phyloP scores from a whole-genome alignment of 441 rosid species.

The Flueggea neowawraea region DNA sequence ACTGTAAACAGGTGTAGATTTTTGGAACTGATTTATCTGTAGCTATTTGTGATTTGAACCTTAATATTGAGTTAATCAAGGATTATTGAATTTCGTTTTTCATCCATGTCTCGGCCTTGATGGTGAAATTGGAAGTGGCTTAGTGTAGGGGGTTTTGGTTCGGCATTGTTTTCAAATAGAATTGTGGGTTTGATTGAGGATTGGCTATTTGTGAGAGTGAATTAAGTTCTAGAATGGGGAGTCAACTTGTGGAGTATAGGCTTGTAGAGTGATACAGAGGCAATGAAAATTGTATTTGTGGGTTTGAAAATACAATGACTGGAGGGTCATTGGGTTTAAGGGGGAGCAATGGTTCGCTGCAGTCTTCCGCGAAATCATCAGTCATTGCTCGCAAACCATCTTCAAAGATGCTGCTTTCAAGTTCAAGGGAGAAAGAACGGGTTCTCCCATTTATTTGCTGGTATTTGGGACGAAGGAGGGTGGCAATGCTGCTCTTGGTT shows the following conservation, averaged over 20 bases:
- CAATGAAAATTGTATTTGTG: constrained; percentile 3
- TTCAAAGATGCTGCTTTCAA: constrained; percentile 40
- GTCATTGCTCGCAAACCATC: constrained; percentile 30
- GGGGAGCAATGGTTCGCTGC: constrained; percentile 58
- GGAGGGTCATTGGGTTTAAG: constrained; percentile 57
- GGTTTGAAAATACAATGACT: constrained; percentile 68
- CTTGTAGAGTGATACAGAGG: neutral
- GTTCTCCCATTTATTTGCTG: constrained; percentile 48
- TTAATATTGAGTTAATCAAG: neutral
- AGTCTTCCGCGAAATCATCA: constrained; percentile 21
- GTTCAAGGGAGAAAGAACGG: constrained; percentile 67
- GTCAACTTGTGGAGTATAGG: too few species aligned
- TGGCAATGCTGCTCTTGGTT: constrained; percentile 63
- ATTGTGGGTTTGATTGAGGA: too few species aligned
- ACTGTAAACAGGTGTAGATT: too few species aligned
- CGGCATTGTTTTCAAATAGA: too few species aligned
- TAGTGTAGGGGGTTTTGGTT: too few species aligned
- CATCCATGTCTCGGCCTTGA: too few species aligned
- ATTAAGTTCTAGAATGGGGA: too few species aligned
- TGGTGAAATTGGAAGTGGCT: too few species aligned
- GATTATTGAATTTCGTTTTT: neutral
- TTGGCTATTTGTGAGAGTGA: too few species aligned
- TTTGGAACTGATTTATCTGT: too few species aligned
- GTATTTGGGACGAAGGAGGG: constrained; percentile 49
- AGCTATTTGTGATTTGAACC: too few species aligned